Evolutionary conservation across 768 basidiomycete genomes (phyloP), one percentile per base, ranked within the genome.

Genomic region (Podaxis sp.): DNA sequence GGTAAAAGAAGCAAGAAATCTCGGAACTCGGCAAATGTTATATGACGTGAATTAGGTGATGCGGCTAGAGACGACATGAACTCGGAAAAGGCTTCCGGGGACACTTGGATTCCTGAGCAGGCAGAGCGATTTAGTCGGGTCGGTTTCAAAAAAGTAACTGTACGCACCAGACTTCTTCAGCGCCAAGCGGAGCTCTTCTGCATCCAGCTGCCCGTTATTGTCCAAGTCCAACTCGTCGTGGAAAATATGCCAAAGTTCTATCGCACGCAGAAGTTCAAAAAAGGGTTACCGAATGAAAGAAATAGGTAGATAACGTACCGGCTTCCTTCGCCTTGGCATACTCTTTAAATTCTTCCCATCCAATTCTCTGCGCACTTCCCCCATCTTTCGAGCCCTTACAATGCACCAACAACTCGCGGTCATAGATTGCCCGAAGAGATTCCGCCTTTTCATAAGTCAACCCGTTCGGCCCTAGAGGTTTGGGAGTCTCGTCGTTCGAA

Each of bases 231-330:
- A 83, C 68, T 95, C 91, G 70, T 94, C 82, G 66, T 93, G 92
- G 75, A 97, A 97, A 60, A 95, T 87, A 56, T 85, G 80, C 96
- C 96, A 97, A 22, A 97, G 80, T 74, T 96, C 95, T 93, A 62
- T 50, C 59, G 62, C 58, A 50, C 13, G 53, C 66, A 63, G 73
- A 41, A 40, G 65, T 51, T 22, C n/a, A n/a, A 30, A 63, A 55
- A 38, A 41, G 26, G 24, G n/a, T 46, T 55, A 65, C 49, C 65
- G 56, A 64, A 64, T 13, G 56, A 48, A 24, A 37, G 13, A 51
- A 17, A 57, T n/a, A 38, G 30, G 8, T 1, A 38, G 4, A 40
- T 48, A 37, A 82, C 85, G 70, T 71, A 89, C 93, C 93, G 58
- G 79, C 82, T 83, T 95, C 93, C 76, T 95, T 95, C 60, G 81